These are phyloP conservation scores for Leccinum ochraceum DNA, from an alignment of 768 basidiomycete genomes.

Conservation along the genomic window DNA sequence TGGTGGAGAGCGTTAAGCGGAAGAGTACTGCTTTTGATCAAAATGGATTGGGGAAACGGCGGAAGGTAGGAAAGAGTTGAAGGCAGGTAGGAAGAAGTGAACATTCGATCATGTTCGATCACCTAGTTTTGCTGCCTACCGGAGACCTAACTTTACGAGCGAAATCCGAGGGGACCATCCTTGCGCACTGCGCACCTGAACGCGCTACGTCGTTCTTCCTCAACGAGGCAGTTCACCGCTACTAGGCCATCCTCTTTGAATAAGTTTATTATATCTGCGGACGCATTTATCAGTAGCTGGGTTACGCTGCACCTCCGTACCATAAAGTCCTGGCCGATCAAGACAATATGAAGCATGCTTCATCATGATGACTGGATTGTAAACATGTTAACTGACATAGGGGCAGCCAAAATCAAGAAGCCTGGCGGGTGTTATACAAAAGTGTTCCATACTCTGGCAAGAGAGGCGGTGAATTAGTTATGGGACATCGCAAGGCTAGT, in stretches of 20 bases:
- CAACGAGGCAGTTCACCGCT: neutral
- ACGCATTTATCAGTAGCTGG: neutral
- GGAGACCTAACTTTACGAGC: neutral
- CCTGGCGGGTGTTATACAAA: too few relatives aligned
- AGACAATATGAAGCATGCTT: neutral
- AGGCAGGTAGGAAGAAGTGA: neutral
- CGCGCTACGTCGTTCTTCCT: neutral
- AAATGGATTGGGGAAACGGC: conserved; percentile 40
- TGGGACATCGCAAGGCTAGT: neutral
- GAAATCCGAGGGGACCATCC: neutral
- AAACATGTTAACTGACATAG: neutral
- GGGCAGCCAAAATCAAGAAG: neutral
- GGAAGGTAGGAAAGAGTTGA: conserved; percentile 31
- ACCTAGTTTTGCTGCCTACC: neutral
- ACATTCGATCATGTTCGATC: neutral
- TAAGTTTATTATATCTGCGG: neutral
- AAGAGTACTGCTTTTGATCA: conserved; percentile 49
- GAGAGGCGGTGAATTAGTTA: too few relatives aligned
- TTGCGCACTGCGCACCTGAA: neutral
- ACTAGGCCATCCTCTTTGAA: neutral
- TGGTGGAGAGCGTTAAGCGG: conserved; percentile 88
- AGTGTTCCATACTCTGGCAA: neutral
- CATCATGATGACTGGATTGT: neutral
- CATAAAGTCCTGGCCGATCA: neutral
- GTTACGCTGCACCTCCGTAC: neutral